Evolutionary conservation across 495 filamentous ascomycete species (phyloP).

Genomic region (Penicillium subrubescens): DNA sequence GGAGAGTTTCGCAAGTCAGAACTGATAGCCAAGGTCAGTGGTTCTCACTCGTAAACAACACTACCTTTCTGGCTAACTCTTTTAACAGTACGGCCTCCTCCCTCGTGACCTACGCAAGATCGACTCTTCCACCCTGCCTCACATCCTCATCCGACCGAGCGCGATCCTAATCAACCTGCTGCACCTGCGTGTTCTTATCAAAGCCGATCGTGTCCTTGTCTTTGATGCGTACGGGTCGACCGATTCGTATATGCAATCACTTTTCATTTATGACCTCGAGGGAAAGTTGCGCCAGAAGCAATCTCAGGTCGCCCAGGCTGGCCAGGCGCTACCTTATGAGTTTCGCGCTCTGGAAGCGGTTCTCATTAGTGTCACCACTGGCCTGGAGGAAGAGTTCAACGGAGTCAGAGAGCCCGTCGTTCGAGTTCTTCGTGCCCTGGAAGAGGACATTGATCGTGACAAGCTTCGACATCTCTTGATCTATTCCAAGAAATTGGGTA

Average conservation of each 20-base stretch:
- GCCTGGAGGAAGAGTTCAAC: constrained; percentile 90
- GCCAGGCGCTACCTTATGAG: constrained; percentile 62
- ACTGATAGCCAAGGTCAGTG: constrained; percentile 86
- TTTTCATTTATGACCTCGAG: constrained; percentile 91
- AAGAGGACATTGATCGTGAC: constrained; percentile 96
- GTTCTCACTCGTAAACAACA: not conserved
- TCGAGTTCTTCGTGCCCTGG: constrained; percentile 80
- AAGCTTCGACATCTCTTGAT: constrained; percentile 88
- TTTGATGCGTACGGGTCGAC: constrained; percentile 96
- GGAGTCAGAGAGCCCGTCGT: constrained; percentile 90
- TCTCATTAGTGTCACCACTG: constrained; percentile 70
- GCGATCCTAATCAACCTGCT: constrained; percentile 94
- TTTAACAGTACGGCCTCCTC: constrained; percentile 81
- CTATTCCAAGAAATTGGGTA: constrained; percentile 91
- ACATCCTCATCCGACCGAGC: constrained; percentile 91
- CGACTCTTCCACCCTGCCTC: constrained; percentile 95
- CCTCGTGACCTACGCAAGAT: constrained; percentile 97
- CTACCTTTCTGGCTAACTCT: not conserved
- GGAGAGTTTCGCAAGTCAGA: constrained; percentile 97
- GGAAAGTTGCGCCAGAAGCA: constrained; percentile 62
- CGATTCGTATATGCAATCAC: constrained; percentile 90
- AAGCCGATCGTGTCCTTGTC: constrained; percentile 87
- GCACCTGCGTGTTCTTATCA: constrained; percentile 91
- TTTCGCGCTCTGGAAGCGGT: constrained; percentile 61
- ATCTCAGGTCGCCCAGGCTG: constrained; percentile 44